Evolutionary conservation across 2,329 filamentous ascomycete genomes (phyloP), one percentile per base, ranked within the genome.

Genomic region (Cryphonectria parasitica): DNA sequence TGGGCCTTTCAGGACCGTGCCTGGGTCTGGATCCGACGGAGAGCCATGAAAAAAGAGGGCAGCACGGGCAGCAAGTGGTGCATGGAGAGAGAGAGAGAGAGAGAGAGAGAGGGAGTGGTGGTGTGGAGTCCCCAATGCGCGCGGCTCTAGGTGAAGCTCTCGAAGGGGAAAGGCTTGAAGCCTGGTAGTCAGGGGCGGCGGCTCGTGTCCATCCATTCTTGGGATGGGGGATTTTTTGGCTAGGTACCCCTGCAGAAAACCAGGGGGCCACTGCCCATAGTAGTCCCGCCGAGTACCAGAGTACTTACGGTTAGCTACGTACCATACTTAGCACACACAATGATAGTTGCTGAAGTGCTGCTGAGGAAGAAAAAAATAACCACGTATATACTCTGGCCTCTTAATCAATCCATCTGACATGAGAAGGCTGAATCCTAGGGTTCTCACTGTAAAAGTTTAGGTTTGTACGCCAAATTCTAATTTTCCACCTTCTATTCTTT

Each of bases 131-230:
- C 25, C 63, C 41, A 61, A 64, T 68, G 66, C 66, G 66, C 66
- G 66, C 66, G 66, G 66, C 58, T 68, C 39, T 61, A 6, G 56
- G 31, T 62, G 39, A 39, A 36, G 66, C 58, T n/a, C 45, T 28
- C 22, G 1, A 34, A 25, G 63, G 17, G 41, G 36, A 52, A 49
- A 52, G 63, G 22, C 22, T 22, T 36, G 41, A 36, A 41, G 43
- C 36, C 64, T 36, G 31, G 54, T 34, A 6, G 43, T 66, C 64
- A 68, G 66, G 56, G 56, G 66, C 66, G 56, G 66, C 66, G 41
- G 66, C 66, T 68, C 66, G 66, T 63, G 66, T 68, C 56, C 66
- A 25, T 61, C 49, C 41, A 31, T 63, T 62, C 31, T 25, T 36
- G 45, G 66, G 56, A 62, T 15, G 28, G 58, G 15, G 17, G n/a